Evolutionary conservation across 176 grass and related monocot species (phyloP), one percentile per base, ranked within the genome.

Genomic region (Luzula sylvatica): DNA sequence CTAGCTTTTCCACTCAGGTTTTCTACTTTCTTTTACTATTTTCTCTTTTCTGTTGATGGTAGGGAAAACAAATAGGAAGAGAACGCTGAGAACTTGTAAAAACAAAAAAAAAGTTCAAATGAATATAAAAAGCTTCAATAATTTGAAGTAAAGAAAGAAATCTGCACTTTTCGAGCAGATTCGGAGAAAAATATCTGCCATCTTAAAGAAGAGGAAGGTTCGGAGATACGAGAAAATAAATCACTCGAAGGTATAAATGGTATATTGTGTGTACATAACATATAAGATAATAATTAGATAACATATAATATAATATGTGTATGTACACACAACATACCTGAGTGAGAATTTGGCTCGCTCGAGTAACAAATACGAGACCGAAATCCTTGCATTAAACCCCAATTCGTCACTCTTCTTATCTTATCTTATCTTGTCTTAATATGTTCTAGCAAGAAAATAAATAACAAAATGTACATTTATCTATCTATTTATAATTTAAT

Each of bases 1-100:
- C 93, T 51, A 98, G 93, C 60, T 98, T 98, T 83, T 98, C 93
- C 38, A 98, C 93, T 35, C 93, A 98, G 86, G 93, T 98, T 70
- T 69, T 74, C 82, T 73, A 56, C 25, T 38, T 29, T n/a, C n/a
- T n/a, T n/a, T n/a, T n/a, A 6, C 14, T 30, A 11, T 17, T 38
- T 17, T 56, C 26, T 35, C 3, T 58, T 45, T 44, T 30, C 57
- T 45, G 28, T 26, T 9, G 57, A 16, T 5, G 18, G 26, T 41
- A 22, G 8, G 48, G 47, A 13, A 51, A 25, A 27, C 14, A 15
- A 14, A n/a, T n/a, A n/a, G n/a, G n/a, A n/a, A n/a, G n/a, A n/a
- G n/a, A n/a, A n/a, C n/a, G n/a, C n/a, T n/a, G n/a, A n/a, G n/a
- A n/a, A n/a, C n/a, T n/a, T n/a, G n/a, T n/a, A n/a, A n/a, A n/a